These are phyloP conservation scores for Tausonia pullulans DNA, from an alignment of 1,284 basidiomycete species.

Conservation along the genomic window DNA sequence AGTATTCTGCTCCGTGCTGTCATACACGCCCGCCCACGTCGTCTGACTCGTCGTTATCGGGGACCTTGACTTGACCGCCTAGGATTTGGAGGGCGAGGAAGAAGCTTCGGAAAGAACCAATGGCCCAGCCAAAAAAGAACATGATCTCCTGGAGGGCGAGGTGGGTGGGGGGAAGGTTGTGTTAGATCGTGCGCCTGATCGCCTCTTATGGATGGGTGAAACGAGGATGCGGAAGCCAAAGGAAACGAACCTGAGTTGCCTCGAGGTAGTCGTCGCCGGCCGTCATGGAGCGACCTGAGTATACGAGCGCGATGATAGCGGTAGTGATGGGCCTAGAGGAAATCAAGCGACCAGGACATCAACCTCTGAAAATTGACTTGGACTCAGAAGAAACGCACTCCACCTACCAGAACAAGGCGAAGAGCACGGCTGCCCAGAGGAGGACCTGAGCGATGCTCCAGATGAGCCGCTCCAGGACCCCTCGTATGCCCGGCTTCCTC, in stretches of 20 bases:
- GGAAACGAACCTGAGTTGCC: neutral
- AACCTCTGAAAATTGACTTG: neutral
- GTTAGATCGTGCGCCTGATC: neutral
- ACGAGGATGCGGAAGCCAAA: neutral
- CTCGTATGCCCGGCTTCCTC: neutral
- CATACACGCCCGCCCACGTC: too few relatives aligned
- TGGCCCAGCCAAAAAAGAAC: slow-evolving; percentile 13
- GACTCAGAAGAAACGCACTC: neutral
- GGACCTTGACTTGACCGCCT: neutral
- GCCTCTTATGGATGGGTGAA: too few relatives aligned
- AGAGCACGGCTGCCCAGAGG: slow-evolving; percentile 10
- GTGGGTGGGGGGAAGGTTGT: neutral
- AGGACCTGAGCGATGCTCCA: slow-evolving; percentile 6
- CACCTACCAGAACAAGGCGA: slow-evolving; percentile 14
- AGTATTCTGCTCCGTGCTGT: too few relatives aligned
- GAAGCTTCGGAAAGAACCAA: slow-evolving; percentile 14
- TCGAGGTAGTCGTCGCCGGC: neutral
- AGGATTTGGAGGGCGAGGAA: slow-evolving; percentile 16
- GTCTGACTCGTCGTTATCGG: too few relatives aligned
- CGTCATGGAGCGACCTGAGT: slow-evolving; percentile 8
- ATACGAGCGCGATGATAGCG: slow-evolving; percentile 15
- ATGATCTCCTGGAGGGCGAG: slow-evolving; percentile 2
- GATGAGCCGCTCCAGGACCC: neutral
- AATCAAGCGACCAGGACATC: neutral
- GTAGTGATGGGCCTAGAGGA: slow-evolving; percentile 9